Evolutionary conservation across 768 basidiomycete species (phyloP), one percentile per base, ranked within the genome.

Genomic region (Cantharellus anzutake): DNA sequence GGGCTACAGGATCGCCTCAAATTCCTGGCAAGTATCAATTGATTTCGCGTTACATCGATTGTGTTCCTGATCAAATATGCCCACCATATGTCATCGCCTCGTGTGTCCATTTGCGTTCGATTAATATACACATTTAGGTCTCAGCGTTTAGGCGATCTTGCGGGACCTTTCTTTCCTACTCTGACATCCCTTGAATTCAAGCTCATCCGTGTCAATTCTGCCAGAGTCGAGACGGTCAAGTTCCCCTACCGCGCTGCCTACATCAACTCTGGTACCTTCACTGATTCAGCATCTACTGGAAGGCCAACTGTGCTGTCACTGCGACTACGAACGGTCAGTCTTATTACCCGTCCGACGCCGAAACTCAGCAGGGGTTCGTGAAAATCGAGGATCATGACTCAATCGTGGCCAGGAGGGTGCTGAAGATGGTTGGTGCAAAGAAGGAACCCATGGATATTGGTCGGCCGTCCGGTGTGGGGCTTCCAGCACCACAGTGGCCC

Each of bases 111-210:
- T n/a, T n/a, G n/a, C n/a, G n/a, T n/a, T 71, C 70, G 0, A 64
- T 60, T n/a, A 60, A 59, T 5, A 80, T 76, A 63, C n/a, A n/a
- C n/a, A n/a, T n/a, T n/a, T n/a, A n/a, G n/a, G n/a, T 78, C 77
- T n/a, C 81, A 82, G 67, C 73, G 80, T 7, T 65, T 83, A 55
- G 81, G 76, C 5, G 73, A 74, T 62, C 70, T 80, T 41, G 80
- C 80, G 51, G 79, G 80, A 2, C 78, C 77, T 11, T 65, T 69
- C 20, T 75, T 76, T 60, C 76, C 78, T 2, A 71, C 72, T 11
- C 72, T 74, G 48, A 72, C 72, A 4, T 74, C 72, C 2, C 65
- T 82, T 5, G 76, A 73, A 2, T 70, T 83, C 61, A 72, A 67
- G 50, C 66, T 82, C 42, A 73, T 78, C 20, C 67, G 72, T 11